These are phyloP conservation scores for Bidens hawaiensis DNA, from an alignment of 140 eudicot species.

Conservation along the genomic window DNA sequence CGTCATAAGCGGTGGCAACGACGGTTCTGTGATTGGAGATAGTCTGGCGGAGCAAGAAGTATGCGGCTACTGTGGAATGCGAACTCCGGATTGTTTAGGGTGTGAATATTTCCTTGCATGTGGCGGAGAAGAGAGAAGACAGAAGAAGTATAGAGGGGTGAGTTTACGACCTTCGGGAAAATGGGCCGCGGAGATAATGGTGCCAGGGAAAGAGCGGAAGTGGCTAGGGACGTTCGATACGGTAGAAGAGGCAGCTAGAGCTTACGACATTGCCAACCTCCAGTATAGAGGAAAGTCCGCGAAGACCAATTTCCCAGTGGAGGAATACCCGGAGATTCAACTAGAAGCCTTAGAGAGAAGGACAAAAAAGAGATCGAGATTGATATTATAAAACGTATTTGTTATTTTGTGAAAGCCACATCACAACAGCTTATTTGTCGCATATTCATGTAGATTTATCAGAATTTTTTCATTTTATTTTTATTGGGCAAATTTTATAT, in stretches of 20 bases:
- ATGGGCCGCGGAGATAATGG: slow-evolving; percentile 52
- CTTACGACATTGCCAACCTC: slow-evolving; percentile 32
- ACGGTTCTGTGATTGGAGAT: background rate
- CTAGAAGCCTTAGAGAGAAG: no score
- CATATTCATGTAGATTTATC: no score
- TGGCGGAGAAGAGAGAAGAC: background rate
- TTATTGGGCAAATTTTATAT: no score
- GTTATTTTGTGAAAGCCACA: no score
- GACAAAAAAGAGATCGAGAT: no score
- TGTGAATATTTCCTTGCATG: background rate
- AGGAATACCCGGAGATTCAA: slow-evolving; percentile 13
- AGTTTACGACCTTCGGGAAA: slow-evolving; percentile 40
- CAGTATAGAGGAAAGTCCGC: slow-evolving; percentile 30
- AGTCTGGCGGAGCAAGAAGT: background rate
- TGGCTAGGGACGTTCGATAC: slow-evolving; percentile 45
- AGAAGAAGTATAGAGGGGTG: slow-evolving; percentile 26
- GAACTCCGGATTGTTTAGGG: slow-evolving; percentile 13
- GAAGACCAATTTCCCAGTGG: slow-evolving; percentile 35
- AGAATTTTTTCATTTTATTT: no score
- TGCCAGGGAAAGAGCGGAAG: slow-evolving; percentile 25
- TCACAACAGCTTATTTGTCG: no score
- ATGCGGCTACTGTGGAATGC: slow-evolving; percentile 11
- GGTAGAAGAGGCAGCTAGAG: slow-evolving; percentile 44
- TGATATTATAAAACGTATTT: no score
- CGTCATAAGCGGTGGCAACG: background rate